Evolutionary conservation across 2,329 filamentous ascomycete genomes (phyloP).

Genomic region (Pseudocercospora pini-densiflorae): DNA sequence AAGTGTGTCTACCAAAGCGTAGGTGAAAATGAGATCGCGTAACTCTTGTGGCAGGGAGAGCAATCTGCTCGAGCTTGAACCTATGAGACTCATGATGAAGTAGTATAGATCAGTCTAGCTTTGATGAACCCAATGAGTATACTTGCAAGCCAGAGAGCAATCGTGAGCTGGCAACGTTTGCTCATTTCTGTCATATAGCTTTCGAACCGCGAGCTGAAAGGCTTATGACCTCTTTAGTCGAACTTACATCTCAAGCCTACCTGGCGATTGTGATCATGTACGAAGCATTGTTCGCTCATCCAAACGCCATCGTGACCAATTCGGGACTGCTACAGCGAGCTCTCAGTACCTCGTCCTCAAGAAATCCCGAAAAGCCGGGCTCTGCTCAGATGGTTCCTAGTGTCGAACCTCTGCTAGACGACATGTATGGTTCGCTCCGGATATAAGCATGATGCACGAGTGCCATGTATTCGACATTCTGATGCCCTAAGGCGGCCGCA

Average conservation of each 20-base stretch:
- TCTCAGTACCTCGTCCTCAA: background rate
- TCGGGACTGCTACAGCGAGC: background rate
- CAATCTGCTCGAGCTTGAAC: background rate
- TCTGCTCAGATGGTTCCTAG: background rate
- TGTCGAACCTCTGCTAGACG: too few relatives aligned
- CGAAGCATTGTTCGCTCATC: background rate
- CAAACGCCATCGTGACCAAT: background rate
- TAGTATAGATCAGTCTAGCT: background rate
- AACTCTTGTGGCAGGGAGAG: slow-evolving; percentile 15
- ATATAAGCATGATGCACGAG: background rate
- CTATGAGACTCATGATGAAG: background rate
- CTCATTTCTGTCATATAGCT: background rate
- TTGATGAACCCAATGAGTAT: background rate
- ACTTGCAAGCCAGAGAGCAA: background rate
- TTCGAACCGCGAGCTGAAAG: background rate
- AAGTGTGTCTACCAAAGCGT: slow-evolving; percentile 3
- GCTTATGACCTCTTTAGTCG: background rate
- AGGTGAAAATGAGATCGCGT: slow-evolving; percentile 13
- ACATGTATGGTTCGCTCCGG: too few relatives aligned
- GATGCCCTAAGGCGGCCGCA: background rate
- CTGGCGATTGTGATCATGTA: background rate
- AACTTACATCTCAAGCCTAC: background rate
- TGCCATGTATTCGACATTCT: background rate
- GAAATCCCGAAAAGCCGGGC: background rate
- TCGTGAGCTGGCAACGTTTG: background rate